Evolutionary conservation across 2,329 filamentous ascomycete species (phyloP).

Genomic region (Beauveria australis): DNA sequence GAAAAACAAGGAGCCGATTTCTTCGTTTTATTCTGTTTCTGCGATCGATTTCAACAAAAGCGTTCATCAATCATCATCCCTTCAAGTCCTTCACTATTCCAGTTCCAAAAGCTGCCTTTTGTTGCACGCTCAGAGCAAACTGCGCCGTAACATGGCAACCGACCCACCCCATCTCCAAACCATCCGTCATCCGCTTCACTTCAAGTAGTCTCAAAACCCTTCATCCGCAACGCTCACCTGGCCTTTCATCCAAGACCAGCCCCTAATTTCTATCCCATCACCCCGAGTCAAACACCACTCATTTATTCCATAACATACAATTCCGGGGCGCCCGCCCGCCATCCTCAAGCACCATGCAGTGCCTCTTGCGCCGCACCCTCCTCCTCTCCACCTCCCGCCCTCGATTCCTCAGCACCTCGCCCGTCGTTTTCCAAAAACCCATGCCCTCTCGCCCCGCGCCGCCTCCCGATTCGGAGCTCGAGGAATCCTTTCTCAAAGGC

Average conservation of each 20-base stretch:
- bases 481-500: conserved; percentile 82
- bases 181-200: neutral
- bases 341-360: neutral
- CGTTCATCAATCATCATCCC: too few species aligned
- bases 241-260: neutral
- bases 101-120: neutral
- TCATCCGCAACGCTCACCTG: neutral
- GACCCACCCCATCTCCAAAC: neutral
- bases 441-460: conserved; percentile 67
- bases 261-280: neutral
- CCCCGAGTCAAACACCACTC: neutral
- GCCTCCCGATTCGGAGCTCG: conserved; percentile 70
- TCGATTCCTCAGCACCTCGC: conserved; percentile 25
- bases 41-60: too few species aligned
- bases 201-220: too few species aligned
- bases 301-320: neutral
- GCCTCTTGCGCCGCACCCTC: conserved; percentile 1
- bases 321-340: too few species aligned
- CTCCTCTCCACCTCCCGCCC: neutral
- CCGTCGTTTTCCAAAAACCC: conserved; percentile 38
- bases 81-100: too few species aligned
- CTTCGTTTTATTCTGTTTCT: too few species aligned
- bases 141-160: too few species aligned
- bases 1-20: too few species aligned
- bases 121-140: neutral